A percentile compares a stretch with the other conserved stretches of the same genome.
phyloP scores from a whole-genome alignment of 2,329 filamentous ascomycete species.

The Cytospora schulzeri region DNA sequence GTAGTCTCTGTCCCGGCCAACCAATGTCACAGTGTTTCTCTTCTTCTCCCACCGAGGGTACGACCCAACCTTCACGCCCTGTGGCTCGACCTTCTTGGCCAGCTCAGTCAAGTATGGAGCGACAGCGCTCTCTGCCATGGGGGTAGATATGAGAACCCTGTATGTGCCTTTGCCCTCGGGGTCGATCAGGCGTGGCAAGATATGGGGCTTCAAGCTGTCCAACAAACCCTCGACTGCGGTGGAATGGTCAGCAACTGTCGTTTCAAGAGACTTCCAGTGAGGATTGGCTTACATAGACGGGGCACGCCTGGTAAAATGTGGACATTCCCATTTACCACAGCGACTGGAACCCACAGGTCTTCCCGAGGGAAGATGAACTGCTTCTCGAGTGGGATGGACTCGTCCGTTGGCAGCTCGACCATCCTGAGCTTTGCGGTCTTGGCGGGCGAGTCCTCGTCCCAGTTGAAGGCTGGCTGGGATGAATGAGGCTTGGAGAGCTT shows the following conservation, averaged over 20 bases:
- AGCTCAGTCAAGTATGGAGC: slow-evolving; percentile 82
- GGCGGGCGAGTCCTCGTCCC: slow-evolving; percentile 78
- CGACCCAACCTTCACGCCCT: slow-evolving; percentile 89
- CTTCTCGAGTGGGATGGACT: slow-evolving; percentile 61
- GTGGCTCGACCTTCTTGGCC: slow-evolving; percentile 70
- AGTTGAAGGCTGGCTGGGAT: slow-evolving; percentile 75
- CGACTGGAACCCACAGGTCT: slow-evolving; percentile 87
- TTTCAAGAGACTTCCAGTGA: not conserved
- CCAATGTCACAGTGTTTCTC: slow-evolving; percentile 86
- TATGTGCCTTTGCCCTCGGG: slow-evolving; percentile 79
- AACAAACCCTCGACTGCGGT: slow-evolving; percentile 69
- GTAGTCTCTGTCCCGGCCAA: slow-evolving; percentile 71
- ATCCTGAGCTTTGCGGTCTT: slow-evolving; percentile 85
- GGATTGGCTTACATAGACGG: slow-evolving; percentile 61
- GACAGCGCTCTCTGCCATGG: slow-evolving; percentile 81
- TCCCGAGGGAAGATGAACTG: slow-evolving; percentile 80
- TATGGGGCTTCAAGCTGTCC: slow-evolving; percentile 70
- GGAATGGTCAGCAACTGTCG: not conserved
- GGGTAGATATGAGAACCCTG: slow-evolving; percentile 83
- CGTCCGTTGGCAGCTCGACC: slow-evolving; percentile 82
- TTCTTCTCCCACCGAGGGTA: slow-evolving; percentile 92
- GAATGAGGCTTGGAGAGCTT: slow-evolving; percentile 73
- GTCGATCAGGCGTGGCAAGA: slow-evolving; percentile 73
- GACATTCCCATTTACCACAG: slow-evolving; percentile 87
- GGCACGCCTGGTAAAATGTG: slow-evolving; percentile 93